Conservation (phyloP, 257 asterid genomes). For the Hygrophila difformis region DNA sequence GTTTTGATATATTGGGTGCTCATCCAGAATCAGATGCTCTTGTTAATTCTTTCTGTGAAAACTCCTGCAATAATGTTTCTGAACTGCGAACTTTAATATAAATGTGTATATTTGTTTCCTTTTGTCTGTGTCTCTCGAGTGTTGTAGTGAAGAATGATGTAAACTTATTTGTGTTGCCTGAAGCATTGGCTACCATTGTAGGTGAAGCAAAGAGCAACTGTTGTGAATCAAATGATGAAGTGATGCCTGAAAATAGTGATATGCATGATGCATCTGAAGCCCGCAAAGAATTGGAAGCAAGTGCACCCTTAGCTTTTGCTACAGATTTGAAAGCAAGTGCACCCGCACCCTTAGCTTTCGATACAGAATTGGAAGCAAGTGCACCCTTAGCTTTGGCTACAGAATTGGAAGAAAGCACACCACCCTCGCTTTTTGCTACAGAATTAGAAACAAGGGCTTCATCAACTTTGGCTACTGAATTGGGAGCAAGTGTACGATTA, state of each 20-base stretch:
- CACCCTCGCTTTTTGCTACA: too few species aligned
- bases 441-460: too few species aligned
- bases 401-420: too few species aligned
- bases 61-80: too few species aligned
- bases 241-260: slow-evolving; percentile 18
- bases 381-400: too few species aligned
- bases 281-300: slow-evolving; percentile 25
- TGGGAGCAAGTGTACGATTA: slow-evolving; percentile 30
- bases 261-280: slow-evolving; percentile 15
- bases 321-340: too few species aligned
- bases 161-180: slow-evolving; percentile 9
- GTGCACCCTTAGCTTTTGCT: too few species aligned
- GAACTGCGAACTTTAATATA: too few species aligned
- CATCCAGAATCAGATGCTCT: neutral
- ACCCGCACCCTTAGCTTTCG: too few species aligned
- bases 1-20: neutral
- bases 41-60: neutral
- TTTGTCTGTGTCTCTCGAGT: neutral
- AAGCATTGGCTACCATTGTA: neutral
- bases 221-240: slow-evolving; percentile 10
- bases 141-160: neutral
- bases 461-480: too few species aligned
- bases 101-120: neutral
- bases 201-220: slow-evolving; percentile 16
- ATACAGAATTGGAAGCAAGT: too few species aligned